A percentile compares a stretch with the other conserved stretches of the same genome.
Evolutionary conservation across 768 basidiomycete genomes (phyloP).

Genomic region (Tylopilus cervinicoccineus): DNA sequence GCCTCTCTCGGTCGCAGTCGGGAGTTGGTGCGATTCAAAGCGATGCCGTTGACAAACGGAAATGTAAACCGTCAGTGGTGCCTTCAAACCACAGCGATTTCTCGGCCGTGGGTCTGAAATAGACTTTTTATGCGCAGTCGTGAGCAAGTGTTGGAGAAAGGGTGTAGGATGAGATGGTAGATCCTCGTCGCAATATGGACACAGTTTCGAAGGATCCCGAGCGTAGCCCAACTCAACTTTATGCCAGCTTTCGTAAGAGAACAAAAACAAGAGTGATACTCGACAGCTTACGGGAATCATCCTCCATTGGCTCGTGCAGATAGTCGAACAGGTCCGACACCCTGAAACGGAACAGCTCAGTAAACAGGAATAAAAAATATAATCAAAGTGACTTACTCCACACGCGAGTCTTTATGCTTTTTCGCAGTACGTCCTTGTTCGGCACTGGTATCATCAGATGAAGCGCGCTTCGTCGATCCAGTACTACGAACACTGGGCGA

Average conservation of each 20-base stretch:
- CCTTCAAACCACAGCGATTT: conserved; percentile 63
- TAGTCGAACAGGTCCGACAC: conserved; percentile 7
- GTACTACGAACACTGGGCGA: conserved; percentile 11
- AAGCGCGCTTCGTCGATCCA: conserved; percentile 27
- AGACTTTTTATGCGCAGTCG: conserved; percentile 50
- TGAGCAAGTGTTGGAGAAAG: conserved; percentile 50
- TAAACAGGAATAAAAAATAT: conserved; percentile 9
- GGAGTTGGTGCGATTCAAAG: conserved; percentile 71
- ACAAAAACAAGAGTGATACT: neutral
- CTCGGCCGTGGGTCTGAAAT: conserved; percentile 57
- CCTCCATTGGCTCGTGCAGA: conserved; percentile 27
- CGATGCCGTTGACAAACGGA: conserved; percentile 73
- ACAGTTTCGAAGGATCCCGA: conserved; percentile 64
- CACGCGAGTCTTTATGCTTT: conserved; percentile 30
- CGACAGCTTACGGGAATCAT: conserved; percentile 39
- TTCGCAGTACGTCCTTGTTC: conserved; percentile 28
- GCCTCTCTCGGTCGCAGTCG: conserved; percentile 62
- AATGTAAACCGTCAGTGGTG: conserved; percentile 50
- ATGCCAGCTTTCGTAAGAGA: neutral
- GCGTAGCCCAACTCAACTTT: conserved; percentile 49
- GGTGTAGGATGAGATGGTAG: conserved; percentile 63
- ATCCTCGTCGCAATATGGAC: conserved; percentile 76
- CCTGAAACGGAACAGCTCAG: conserved; percentile 7
- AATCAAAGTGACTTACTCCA: conserved; percentile 9
- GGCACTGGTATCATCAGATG: conserved; percentile 31